These are phyloP conservation scores for Russula dissimulans DNA, from an alignment of 768 basidiomycete genomes.

Conservation along the genomic window DNA sequence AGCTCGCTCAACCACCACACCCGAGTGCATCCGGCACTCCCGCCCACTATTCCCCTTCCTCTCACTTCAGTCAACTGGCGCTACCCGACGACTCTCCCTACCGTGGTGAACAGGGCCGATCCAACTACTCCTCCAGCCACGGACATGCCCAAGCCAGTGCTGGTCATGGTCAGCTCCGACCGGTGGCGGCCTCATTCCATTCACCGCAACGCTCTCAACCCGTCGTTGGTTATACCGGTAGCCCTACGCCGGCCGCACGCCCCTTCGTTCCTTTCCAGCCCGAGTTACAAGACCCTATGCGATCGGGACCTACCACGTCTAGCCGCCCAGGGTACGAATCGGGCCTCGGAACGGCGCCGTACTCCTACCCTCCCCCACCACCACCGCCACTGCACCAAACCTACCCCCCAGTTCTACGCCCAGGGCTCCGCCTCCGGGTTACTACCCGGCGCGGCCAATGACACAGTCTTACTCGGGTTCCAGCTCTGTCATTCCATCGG, in stretches of 20 bases:
- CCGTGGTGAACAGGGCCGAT: constrained; percentile 7
- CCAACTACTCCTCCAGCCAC: constrained; percentile 6
- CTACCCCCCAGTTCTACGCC: neutral
- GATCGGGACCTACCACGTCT: neutral
- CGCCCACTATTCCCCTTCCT: constrained; percentile 7
- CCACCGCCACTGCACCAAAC: neutral
- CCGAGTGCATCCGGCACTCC: constrained; percentile 2
- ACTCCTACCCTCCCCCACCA: constrained; percentile 4
- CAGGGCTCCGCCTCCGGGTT: neutral
- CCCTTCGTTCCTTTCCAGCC: constrained; percentile 1
- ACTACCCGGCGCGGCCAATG: constrained; percentile 5
- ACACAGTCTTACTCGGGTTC: neutral
- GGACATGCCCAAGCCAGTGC: neutral
- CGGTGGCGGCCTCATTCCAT: constrained; percentile 8
- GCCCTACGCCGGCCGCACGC: neutral
- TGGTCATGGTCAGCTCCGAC: constrained; percentile 4
- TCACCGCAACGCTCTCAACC: constrained; percentile 4
- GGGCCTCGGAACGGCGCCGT: neutral
- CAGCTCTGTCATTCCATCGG: neutral
- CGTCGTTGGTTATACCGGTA: neutral
- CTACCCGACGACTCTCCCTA: constrained; percentile 3
- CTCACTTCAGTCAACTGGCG: constrained; percentile 8
- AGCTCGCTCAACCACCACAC: constrained; percentile 16
- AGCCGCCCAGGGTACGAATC: neutral
- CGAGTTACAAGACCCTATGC: neutral